A percentile compares a stretch with the other conserved stretches of the same genome.
Conservation (phyloP, 345 rosid species). For the Raphanus sativus region DNA sequence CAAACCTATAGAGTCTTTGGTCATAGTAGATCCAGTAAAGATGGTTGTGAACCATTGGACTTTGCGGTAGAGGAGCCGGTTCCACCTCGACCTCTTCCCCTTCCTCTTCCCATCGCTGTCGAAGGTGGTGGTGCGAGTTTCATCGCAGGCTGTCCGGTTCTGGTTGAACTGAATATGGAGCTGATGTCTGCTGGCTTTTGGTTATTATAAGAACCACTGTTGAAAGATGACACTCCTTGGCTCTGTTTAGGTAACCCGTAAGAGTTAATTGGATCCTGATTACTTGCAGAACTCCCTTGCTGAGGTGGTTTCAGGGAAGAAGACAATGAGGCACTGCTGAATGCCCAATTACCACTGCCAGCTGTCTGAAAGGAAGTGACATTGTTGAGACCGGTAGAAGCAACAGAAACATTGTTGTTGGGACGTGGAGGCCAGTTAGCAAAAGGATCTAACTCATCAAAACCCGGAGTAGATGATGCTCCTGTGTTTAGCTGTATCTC, state of each 20-base stretch:
- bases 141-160: conserved; percentile 55
- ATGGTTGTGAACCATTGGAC: conserved; percentile 53
- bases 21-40: conserved; percentile 74
- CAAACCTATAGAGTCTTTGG: background rate
- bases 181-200: conserved; percentile 63
- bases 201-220: conserved; percentile 39
- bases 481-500: conserved; percentile 47
- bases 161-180: conserved; percentile 69
- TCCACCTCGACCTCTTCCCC: conserved; percentile 60
- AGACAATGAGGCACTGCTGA: conserved; percentile 44
- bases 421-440: conserved; percentile 86
- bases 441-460: conserved; percentile 82
- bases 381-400: conserved; percentile 46
- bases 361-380: conserved; percentile 44
- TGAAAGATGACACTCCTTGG: conserved; percentile 46
- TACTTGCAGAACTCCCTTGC: conserved; percentile 42
- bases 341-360: conserved; percentile 54
- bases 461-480: conserved; percentile 42
- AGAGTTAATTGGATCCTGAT: conserved; percentile 46
- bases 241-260: conserved; percentile 56
- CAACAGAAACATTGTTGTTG: conserved; percentile 36
- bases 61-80: conserved; percentile 41
- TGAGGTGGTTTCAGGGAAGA: conserved; percentile 45
- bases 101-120: conserved; percentile 71
- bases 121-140: conserved; percentile 93